Base-by-base conservation (phyloP, 495 filamentous ascomycete genomes). In the Neurospora africana region DNA sequence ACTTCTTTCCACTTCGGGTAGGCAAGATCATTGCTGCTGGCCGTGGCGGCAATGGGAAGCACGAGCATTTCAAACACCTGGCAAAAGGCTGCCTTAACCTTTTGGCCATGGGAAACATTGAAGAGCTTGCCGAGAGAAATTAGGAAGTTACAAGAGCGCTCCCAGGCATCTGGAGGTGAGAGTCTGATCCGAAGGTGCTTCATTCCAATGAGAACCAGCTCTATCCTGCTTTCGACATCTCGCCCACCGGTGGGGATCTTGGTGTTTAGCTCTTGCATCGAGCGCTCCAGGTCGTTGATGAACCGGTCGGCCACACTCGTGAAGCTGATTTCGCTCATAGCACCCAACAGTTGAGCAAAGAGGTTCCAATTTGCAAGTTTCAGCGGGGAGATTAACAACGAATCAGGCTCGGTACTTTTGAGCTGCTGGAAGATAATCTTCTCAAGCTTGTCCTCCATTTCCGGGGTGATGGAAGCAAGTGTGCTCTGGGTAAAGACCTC, bases 301-400 rank as follows among this genome's bases (percentile, higher is more conserved):
- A 96, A 99, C 30, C 92, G 89, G 70, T 90, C 87, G 33, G 92
- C 87, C 37, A 99, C 95, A 73, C 88, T 92, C 36, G 88, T 83
- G 80, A 99, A 97, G 77, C 94, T 93, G 74, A 93, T 88, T 69
- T 91, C 91, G 80, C 95, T 97, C 94, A 99, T 97, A 33, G 92
- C 94, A 17, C 95, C 95, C 13, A 99, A 84, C 21, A 98, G 82
- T 76, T 97, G 93, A 33, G 91, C 90, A 76, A 97, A 97, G 15
- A 98, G 90, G 70, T 91, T 91, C 95, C 95, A 98, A 79, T 98
- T 98, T 19, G 95, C 91, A 82, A 94, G 88, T 72, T 92, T 91
- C 9, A 97, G 86, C 6, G 92, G 89, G 3, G 93, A 97, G 13
- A 87, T 85, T 23, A 89, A 84, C 17, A 98, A 85, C 76, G 91